Conservation (phyloP, 1,284 basidiomycete genomes). For the Inonotus hispidus region DNA sequence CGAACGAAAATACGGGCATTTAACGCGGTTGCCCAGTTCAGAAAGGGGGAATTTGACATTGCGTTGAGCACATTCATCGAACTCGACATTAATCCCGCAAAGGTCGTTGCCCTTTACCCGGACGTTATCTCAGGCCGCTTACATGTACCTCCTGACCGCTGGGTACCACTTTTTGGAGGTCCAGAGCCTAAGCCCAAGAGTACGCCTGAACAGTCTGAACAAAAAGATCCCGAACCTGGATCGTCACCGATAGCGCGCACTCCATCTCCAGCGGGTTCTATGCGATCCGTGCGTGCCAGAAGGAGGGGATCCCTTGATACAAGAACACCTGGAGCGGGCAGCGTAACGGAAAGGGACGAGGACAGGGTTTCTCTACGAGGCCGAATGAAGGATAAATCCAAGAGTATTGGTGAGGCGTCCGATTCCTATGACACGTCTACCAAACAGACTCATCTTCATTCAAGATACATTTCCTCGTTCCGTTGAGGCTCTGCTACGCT, state of each 20-base stretch:
- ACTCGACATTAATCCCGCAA: slow-evolving; percentile 88
- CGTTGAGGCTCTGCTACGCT: slow-evolving; percentile 63
- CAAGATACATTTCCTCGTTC: slow-evolving; percentile 59
- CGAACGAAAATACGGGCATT: slow-evolving; percentile 58
- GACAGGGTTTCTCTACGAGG: slow-evolving; percentile 51
- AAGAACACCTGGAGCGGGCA: background rate
- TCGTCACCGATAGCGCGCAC: slow-evolving; percentile 27
- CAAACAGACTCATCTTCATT: background rate
- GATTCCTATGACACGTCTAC: no score
- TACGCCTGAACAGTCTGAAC: slow-evolving; percentile 23
- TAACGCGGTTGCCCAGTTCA: slow-evolving; percentile 76
- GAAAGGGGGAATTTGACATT: slow-evolving; percentile 57
- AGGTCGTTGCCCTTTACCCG: slow-evolving; percentile 89
- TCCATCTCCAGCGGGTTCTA: slow-evolving; percentile 37
- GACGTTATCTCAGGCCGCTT: slow-evolving; percentile 77
- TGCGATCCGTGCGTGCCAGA: slow-evolving; percentile 27
- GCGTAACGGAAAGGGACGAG: slow-evolving; percentile 44
- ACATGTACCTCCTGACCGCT: slow-evolving; percentile 60
- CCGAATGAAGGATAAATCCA: slow-evolving; percentile 32
- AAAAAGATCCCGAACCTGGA: slow-evolving; percentile 29
- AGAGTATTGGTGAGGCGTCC: slow-evolving; percentile 22
- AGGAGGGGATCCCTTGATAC: slow-evolving; percentile 21
- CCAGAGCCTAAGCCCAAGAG: slow-evolving; percentile 33
- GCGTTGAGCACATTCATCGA: slow-evolving; percentile 88
- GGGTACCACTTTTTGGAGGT: slow-evolving; percentile 87